phyloP scores from a whole-genome alignment of 148 eudicot species.

The Rhododendron kiyosumense region DNA sequence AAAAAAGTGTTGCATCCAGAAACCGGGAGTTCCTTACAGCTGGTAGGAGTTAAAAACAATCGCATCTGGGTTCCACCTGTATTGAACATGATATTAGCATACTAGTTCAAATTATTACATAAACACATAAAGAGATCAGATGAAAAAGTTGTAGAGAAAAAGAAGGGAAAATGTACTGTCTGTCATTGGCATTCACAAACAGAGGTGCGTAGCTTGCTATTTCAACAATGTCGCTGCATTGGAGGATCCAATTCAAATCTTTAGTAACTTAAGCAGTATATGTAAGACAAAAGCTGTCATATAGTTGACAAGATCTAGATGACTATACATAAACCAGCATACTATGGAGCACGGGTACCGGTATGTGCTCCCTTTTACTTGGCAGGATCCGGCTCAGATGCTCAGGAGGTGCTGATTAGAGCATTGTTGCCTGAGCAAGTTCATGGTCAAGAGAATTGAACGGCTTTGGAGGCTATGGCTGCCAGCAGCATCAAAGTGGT shows the following conservation, averaged over 20 bases:
- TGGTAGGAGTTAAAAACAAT: constrained; percentile 75
- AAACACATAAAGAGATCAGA: neutral
- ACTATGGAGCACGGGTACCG: too few relatives aligned
- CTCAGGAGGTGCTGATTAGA: constrained; percentile 54
- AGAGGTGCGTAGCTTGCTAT: constrained; percentile 96
- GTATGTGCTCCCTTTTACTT: constrained; percentile 25
- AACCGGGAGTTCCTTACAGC: constrained; percentile 84
- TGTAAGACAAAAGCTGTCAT: neutral
- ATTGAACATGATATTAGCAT: neutral
- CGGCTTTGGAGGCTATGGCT: neutral
- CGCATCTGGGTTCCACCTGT: constrained; percentile 85
- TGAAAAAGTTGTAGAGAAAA: neutral
- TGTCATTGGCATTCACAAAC: constrained; percentile 66
- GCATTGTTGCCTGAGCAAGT: constrained; percentile 70
- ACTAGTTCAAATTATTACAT: neutral
- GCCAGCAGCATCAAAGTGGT: constrained; percentile 17
- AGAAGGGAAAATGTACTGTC: constrained; percentile 30
- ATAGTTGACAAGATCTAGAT: neutral
- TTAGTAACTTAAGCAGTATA: neutral
- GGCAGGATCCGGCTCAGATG: constrained; percentile 26
- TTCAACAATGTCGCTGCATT: constrained; percentile 72
- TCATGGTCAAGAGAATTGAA: constrained; percentile 51
- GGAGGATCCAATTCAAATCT: constrained; percentile 12
- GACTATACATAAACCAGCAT: neutral
- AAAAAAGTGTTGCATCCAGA: constrained; percentile 86